Base-by-base conservation (phyloP, 2,329 filamentous ascomycete species). In the Zymoseptoria ardabiliae region DNA sequence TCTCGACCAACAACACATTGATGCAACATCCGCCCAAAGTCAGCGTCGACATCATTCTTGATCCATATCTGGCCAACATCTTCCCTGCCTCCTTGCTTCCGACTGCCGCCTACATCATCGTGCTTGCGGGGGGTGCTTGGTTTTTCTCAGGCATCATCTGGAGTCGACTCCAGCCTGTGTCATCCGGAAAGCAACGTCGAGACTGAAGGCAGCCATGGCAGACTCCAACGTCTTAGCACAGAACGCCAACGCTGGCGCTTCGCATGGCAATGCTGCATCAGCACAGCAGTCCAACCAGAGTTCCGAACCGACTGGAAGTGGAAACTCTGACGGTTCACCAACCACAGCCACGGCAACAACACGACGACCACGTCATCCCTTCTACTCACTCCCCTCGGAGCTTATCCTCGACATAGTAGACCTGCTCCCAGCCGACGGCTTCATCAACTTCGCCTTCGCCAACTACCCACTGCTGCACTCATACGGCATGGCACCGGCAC, bases 11-110 rank as follows among this genome's bases (percentile, higher is more conserved):
- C 71, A 75, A 78, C 62, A 81, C 81, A 1, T 81, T 96, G 68
- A 97, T 97, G 93, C 75, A 78, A 54, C 69, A 81, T 62, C 88
- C 90, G 13, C 86, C 87, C 2, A 83, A 85, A 0, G 91, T 97
- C 3, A 78, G 85, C 56, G 88, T 88, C 55, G 93, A 99, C 68
- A 75, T 88, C 58, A 86, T 97, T 68, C 83, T 99, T 22, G 94
- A 97, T 73, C 91, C 91, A 0, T 97, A 87, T 70, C 61, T 95
- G 49, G 76, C 87, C 69, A 94, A 95, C 76, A 70, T 91, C 17
- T 80, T 97, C 56, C 94, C 94, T 11, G 80, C 79, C 55, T 96
- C 91, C 3, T 78, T 97, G 17, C 69, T 88, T 21, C 86, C 89
- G 20, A 93, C 88, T 1, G 84, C 83, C 11, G 77, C 76, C 41